Evolutionary conservation across 2,329 filamentous ascomycete species (phyloP).

Genomic region (Corinectria fuckeliana): DNA sequence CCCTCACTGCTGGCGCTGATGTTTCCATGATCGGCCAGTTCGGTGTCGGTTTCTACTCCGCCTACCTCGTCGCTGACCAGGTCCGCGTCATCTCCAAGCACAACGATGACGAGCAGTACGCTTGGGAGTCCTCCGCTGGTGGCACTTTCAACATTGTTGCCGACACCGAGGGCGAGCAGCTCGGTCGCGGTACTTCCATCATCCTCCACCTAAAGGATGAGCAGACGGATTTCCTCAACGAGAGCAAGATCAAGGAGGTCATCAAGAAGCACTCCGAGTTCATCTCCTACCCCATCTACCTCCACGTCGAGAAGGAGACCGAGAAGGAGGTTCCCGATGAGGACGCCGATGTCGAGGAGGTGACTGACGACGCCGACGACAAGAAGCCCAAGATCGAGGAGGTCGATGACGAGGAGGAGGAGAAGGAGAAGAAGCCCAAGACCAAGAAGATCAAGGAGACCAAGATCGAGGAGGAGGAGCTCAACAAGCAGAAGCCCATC

Average conservation of each 20-base stretch:
- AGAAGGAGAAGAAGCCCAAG: conserved; percentile 92
- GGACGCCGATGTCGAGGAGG: conserved; percentile 78
- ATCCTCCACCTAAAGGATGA: conserved; percentile 99
- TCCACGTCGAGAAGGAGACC: conserved; percentile 98
- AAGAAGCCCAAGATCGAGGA: conserved; percentile 98
- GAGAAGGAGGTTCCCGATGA: conserved; percentile 99
- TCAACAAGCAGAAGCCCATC: conserved; percentile 99
- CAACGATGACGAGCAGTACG: conserved; percentile 99
- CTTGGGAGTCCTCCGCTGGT: conserved; percentile 98
- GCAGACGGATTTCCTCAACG: conserved; percentile 97
- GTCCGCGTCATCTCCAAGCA: conserved; percentile 97
- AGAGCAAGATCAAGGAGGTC: conserved; percentile 99
- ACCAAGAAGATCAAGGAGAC: conserved; percentile 99
- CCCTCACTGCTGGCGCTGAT: conserved; percentile 95
- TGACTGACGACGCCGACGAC: conserved; percentile 72
- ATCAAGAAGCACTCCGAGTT: conserved; percentile 99
- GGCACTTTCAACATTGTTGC: conserved; percentile 93
- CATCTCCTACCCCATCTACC: conserved; percentile 99
- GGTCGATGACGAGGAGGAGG: conserved; percentile 84
- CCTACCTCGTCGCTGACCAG: conserved; percentile 97
- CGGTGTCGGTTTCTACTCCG: conserved; percentile 99
- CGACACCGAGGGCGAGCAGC: conserved; percentile 88
- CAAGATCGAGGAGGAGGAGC: conserved; percentile 98
- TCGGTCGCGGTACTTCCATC: conserved; percentile 97
- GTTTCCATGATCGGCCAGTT: conserved; percentile 99